These are phyloP conservation scores for Rhizopus microsporus DNA, from an alignment of 371 early-diverging fungal genomes.

Conservation along the genomic window DNA sequence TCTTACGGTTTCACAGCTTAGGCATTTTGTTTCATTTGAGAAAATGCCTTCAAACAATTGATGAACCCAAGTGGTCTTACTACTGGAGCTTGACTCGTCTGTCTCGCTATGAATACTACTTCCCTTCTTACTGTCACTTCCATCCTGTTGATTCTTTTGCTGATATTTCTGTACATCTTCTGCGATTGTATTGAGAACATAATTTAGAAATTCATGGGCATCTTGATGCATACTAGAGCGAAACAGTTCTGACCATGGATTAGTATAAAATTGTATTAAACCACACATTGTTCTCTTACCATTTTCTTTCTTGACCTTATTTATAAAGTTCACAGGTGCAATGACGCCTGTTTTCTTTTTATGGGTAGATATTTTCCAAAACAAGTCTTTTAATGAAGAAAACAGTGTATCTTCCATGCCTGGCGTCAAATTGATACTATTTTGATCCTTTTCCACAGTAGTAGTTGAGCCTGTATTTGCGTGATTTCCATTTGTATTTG, in stretches of 20 bases:
- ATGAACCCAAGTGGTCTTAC: constrained; percentile 88
- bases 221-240: constrained; percentile 95
- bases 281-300: constrained; percentile 49
- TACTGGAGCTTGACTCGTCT: constrained; percentile 2
- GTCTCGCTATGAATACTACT: constrained; percentile 22
- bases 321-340: constrained; percentile 86
- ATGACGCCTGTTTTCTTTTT: constrained; percentile 84
- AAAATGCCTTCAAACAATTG: constrained; percentile 92
- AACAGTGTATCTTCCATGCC: constrained; percentile 83
- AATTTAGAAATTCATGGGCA: constrained; percentile 97
- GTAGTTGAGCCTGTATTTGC: constrained; percentile 5
- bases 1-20: constrained; percentile 91
- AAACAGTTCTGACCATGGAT: constrained; percentile 72
- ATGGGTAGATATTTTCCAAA: constrained; percentile 79
- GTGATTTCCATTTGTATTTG: constrained; percentile 6
- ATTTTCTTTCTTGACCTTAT: constrained; percentile 87
- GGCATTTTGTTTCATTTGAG: constrained; percentile 94
- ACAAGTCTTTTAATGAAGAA: constrained; percentile 84
- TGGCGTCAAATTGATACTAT: constrained; percentile 48
- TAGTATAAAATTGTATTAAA: neutral
- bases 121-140: constrained; percentile 7
- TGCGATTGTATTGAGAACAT: constrained; percentile 86
- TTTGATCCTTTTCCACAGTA: constrained; percentile 39
- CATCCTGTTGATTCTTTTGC: constrained; percentile 20
- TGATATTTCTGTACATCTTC: constrained; percentile 79